phyloP scores from a whole-genome alignment of 768 basidiomycete species.

The Mycena amicta region DNA sequence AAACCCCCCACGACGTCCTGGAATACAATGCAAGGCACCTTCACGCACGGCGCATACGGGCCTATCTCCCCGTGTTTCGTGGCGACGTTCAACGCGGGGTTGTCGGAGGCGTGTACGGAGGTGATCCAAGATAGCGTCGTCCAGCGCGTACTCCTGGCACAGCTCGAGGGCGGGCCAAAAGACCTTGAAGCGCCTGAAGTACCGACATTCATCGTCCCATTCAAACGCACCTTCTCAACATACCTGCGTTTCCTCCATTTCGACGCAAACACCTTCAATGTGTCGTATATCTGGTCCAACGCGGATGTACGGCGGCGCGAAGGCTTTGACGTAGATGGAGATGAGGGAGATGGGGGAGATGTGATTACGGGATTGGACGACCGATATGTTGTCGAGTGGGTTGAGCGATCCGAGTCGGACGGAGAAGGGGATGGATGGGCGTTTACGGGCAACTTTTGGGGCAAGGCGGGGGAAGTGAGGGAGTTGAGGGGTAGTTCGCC shows the following conservation, averaged over 20 bases:
- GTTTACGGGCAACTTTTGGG: conserved; percentile 3
- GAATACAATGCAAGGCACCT: conserved; percentile 29
- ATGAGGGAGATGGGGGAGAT: conserved; percentile 21
- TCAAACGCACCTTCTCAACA: conserved; percentile 37
- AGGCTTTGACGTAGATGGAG: conserved; percentile 17
- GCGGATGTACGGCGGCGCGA: conserved; percentile 30
- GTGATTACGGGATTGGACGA: conserved; percentile 3
- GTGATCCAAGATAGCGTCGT: conserved; percentile 30
- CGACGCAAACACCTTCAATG: conserved; percentile 42
- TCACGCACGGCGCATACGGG: conserved; percentile 41
- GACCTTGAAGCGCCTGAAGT: too few species aligned
- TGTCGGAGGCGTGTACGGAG: conserved; percentile 21
- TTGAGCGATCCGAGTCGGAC: neutral
- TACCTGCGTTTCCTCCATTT: conserved; percentile 42
- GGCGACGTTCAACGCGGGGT: neutral
- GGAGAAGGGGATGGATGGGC: neutral
- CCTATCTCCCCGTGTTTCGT: conserved; percentile 38
- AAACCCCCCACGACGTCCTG: conserved; percentile 26
- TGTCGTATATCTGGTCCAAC: conserved; percentile 40
- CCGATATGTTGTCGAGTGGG: conserved; percentile 11
- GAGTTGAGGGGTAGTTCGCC: neutral
- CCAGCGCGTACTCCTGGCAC: conserved; percentile 31
- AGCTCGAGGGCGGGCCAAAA: too few species aligned
- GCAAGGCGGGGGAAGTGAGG: conserved; percentile 4
- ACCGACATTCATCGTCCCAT: conserved; percentile 39